phyloP scores from a whole-genome alignment of 2,329 filamentous ascomycete species.

The Aspergillus flavus region DNA sequence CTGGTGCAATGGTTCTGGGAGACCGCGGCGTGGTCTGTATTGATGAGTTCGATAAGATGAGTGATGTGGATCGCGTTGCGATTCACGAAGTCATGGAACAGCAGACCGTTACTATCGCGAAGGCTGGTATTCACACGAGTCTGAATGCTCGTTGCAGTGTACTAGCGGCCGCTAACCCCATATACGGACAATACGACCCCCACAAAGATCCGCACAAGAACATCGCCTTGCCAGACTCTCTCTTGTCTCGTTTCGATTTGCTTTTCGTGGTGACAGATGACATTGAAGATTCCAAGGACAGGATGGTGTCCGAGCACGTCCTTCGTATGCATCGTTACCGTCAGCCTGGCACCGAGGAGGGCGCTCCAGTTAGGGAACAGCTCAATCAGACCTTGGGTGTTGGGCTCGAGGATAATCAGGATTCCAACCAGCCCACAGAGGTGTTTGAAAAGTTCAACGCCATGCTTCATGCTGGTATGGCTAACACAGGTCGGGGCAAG shows the following conservation, averaged over 20 bases:
- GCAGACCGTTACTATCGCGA: conserved; percentile 98
- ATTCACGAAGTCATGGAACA: conserved; percentile 99
- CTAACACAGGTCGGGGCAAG: conserved; percentile 72
- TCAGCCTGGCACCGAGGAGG: conserved; percentile 88
- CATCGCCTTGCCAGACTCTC: conserved; percentile 93
- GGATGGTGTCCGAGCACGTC: conserved; percentile 93
- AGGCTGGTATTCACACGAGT: conserved; percentile 96
- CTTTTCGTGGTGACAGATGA: conserved; percentile 98
- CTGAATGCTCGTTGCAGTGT: conserved; percentile 96
- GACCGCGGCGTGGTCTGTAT: conserved; percentile 98
- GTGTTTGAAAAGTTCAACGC: conserved; percentile 96
- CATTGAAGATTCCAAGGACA: conserved; percentile 89
- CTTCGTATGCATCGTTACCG: conserved; percentile 96
- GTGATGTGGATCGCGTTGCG: conserved; percentile 92
- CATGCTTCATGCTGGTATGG: conserved; percentile 93
- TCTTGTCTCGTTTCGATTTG: conserved; percentile 97
- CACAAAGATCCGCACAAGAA: conserved; percentile 99
- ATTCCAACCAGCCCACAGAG: conserved; percentile 73
- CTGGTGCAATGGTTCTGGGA: conserved; percentile 97
- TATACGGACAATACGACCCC: conserved; percentile 97
- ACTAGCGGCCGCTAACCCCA: conserved; percentile 92
- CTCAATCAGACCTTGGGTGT: conserved; percentile 82
- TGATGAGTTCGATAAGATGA: conserved; percentile 99
- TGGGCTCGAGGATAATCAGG: conserved; percentile 75
- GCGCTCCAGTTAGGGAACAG: conserved; percentile 89